These are phyloP conservation scores for Tetrahymena borealis DNA, from an alignment of 73 alveolate species.

Conservation along the genomic window DNA sequence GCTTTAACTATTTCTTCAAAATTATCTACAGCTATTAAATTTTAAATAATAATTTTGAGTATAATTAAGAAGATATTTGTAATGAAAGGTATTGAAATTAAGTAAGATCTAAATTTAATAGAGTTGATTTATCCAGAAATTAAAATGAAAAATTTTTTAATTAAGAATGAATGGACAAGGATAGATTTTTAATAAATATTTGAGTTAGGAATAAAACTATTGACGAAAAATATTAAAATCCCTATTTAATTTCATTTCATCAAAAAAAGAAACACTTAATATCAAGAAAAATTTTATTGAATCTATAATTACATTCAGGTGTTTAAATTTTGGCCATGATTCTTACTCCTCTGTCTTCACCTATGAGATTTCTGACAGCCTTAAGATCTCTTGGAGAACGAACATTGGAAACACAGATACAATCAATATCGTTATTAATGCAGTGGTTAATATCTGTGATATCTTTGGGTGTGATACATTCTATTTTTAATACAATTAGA, in stretches of 20 bases:
- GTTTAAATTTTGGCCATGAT: not conserved
- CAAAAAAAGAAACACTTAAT: too few species aligned
- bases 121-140: too few species aligned
- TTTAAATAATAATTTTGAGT: not conserved
- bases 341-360: not conserved
- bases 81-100: too few species aligned
- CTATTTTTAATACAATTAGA: not conserved
- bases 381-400: not conserved
- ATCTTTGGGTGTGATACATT: not conserved
- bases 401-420: not conserved
- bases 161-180: too few species aligned
- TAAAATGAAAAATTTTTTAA: too few species aligned
- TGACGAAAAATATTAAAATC: too few species aligned
- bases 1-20: not conserved
- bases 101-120: too few species aligned
- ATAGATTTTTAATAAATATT: too few species aligned
- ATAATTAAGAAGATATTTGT: too few species aligned
- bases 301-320: not conserved
- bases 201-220: too few species aligned
- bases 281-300: too few species aligned
- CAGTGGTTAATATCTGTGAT: not conserved
- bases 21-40: not conserved
- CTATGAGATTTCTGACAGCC: not conserved
- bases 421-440: not conserved
- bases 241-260: too few species aligned